phyloP scores from a whole-genome alignment of 179 eudicot species.

The Dionaea muscipula region DNA sequence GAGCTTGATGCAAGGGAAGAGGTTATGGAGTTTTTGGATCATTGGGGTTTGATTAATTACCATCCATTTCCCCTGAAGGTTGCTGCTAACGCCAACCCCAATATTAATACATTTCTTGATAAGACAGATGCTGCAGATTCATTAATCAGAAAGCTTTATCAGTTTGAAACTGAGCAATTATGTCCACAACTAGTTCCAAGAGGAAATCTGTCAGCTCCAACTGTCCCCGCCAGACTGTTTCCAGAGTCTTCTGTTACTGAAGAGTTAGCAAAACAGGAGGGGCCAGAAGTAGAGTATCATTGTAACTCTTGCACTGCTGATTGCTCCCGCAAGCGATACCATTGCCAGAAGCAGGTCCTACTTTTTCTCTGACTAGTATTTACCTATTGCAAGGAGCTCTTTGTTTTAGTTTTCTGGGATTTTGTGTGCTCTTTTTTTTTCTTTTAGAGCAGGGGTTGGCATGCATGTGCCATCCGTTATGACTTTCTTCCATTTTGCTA shows the following conservation, averaged over 20 bases:
- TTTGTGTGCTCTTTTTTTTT: too few species aligned
- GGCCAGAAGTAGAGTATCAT: constrained; percentile 89
- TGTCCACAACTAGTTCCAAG: constrained; percentile 27
- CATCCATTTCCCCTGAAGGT: constrained; percentile 58
- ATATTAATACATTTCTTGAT: constrained; percentile 26
- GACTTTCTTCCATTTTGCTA: too few species aligned
- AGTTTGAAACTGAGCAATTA: constrained; percentile 52
- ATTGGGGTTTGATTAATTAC: constrained; percentile 96
- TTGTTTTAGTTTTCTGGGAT: neutral
- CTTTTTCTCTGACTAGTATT: constrained; percentile 10
- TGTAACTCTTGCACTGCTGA: constrained; percentile 97
- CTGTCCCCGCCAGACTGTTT: constrained; percentile 47
- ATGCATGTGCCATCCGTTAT: too few species aligned
- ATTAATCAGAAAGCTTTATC: constrained; percentile 52
- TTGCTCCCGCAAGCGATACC: constrained; percentile 94
- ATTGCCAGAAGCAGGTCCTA: constrained; percentile 89
- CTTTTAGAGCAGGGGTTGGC: too few species aligned
- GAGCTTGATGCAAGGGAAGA: constrained; percentile 69
- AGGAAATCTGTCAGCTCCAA: constrained; percentile 28
- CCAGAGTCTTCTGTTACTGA: constrained; percentile 72
- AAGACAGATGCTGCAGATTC: constrained; percentile 32
- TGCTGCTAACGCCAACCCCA: constrained; percentile 18
- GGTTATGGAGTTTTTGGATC: constrained; percentile 84
- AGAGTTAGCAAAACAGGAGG: constrained; percentile 69
- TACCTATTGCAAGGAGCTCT: neutral